Conservation (phyloP, 805 yeast species). For the Sugiyamaella marilandica region DNA sequence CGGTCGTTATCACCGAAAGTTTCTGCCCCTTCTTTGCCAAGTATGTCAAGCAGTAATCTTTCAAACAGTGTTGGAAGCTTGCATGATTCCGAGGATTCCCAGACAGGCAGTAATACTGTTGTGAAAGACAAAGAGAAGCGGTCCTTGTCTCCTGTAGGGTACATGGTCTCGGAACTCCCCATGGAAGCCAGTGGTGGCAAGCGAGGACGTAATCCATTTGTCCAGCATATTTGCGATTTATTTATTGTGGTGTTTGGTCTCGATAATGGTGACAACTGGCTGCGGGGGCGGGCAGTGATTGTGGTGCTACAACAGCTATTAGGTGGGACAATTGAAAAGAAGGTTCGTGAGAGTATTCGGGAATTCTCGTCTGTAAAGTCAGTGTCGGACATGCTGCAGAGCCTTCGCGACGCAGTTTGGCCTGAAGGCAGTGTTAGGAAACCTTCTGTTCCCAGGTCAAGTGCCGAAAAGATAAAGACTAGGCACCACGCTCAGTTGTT, state of each 20-base stretch:
- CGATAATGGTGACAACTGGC: constrained; percentile 63
- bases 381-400: constrained; percentile 18
- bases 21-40: too few species aligned
- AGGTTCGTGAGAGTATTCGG: constrained; percentile 38
- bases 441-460: constrained; percentile 37
- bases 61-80: neutral
- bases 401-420: constrained; percentile 39
- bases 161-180: neutral
- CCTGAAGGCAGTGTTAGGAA: constrained; percentile 46
- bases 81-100: constrained; percentile 1
- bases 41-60: neutral
- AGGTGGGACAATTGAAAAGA: constrained; percentile 81
- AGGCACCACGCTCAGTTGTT: constrained; percentile 55
- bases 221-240: constrained; percentile 77
- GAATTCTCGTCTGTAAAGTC: constrained; percentile 31
- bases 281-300: constrained; percentile 78
- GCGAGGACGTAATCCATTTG: constrained; percentile 46
- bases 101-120: neutral
- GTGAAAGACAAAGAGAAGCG: neutral
- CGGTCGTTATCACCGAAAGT: neutral
- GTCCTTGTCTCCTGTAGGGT: neutral
- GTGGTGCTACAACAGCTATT: constrained; percentile 77
- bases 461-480: constrained; percentile 48
- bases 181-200: constrained; percentile 12
- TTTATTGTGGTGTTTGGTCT: constrained; percentile 66